Base-by-base conservation (phyloP, 116 monocot genomes). In the Dioscorea cayenensis region DNA sequence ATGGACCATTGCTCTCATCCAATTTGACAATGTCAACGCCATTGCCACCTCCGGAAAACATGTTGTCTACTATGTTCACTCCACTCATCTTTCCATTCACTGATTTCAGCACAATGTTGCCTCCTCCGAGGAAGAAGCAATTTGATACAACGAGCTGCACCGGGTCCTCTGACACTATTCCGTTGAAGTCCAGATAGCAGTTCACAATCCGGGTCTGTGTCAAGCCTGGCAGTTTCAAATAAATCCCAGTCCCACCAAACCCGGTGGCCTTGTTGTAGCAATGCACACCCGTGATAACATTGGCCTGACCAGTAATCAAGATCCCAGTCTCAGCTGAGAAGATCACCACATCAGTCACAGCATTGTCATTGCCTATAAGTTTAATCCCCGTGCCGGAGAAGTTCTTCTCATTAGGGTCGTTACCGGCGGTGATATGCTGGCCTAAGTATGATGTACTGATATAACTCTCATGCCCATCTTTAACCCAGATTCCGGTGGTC, bases 181-280 rank as follows among this genome's bases (percentile, higher is more conserved):
- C 71, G 49, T 79, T 91, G 79, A 83, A 91, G 70, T 91, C 91
- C 72, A 91, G 17, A 71, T 91, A 91, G 43, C 74, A 85, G 64
- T 85, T 83, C 38, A 77, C 36, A 36, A 91, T 87, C 43, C 91
- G 64, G 21, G 87, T 91, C 71, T 91, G 91, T 3, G 76, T 83
- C 60, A 83, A 55, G 10, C 88, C 83, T 1, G 87, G 83, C 10
- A 74, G 49, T 25, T 81, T 83, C 28, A 91, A 32, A 62, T 88
- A 75, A 36, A 91, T 83, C 18, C 91, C 91, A 38, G 65, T 63
- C 10, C 91, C 91, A 6, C 91, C 88, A 43, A 61, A 91, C 10
- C 74, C 83, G 10, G 85, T 73, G 11, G 91, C 88, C 70, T 91
- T 91, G 72, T 91, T 91, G 75, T 91, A 91, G 64, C 91, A 91